Conservation (phyloP, 2,329 filamentous ascomycete species). For the Penicillium oxalicum region DNA sequence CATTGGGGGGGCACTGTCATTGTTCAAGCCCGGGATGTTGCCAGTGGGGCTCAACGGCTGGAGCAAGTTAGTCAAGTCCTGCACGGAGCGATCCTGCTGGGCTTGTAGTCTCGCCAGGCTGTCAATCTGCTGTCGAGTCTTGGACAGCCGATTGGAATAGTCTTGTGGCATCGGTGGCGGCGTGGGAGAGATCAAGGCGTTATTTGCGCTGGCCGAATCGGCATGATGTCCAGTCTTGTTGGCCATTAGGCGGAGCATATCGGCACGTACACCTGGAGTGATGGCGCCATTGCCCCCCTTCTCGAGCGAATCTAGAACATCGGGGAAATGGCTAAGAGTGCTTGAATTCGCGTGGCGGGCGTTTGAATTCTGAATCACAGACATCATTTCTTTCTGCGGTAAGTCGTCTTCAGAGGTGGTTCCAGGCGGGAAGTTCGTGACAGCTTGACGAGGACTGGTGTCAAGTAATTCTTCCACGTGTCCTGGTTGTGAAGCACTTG, state of each 20-base stretch:
- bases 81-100: conserved; percentile 70
- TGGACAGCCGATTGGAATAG: conserved; percentile 48
- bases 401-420: conserved; percentile 16
- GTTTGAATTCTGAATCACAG: conserved; percentile 44
- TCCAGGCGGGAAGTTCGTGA: conserved; percentile 14
- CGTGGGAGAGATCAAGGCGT: conserved; percentile 52
- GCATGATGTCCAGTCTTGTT: conserved; percentile 42
- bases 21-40: conserved; percentile 63
- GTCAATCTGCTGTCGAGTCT: conserved; percentile 70
- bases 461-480: conserved; percentile 44
- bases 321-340: conserved; percentile 40
- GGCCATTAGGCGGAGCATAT: conserved; percentile 44
- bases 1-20: conserved; percentile 41
- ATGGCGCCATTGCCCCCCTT: conserved; percentile 39
- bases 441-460: conserved; percentile 28
- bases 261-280: conserved; percentile 42
- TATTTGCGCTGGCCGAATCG: conserved; percentile 42
- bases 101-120: conserved; percentile 71
- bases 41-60: conserved; percentile 76
- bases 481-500: conserved; percentile 27
- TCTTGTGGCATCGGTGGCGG: conserved; percentile 50
- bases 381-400: conserved; percentile 45
- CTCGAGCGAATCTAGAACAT: conserved; percentile 42
- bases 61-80: conserved; percentile 66
- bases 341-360: conserved; percentile 37